Evolutionary conservation across 306 rosid genomes (phyloP).

Genomic region (Notholithocarpus densiflorus): DNA sequence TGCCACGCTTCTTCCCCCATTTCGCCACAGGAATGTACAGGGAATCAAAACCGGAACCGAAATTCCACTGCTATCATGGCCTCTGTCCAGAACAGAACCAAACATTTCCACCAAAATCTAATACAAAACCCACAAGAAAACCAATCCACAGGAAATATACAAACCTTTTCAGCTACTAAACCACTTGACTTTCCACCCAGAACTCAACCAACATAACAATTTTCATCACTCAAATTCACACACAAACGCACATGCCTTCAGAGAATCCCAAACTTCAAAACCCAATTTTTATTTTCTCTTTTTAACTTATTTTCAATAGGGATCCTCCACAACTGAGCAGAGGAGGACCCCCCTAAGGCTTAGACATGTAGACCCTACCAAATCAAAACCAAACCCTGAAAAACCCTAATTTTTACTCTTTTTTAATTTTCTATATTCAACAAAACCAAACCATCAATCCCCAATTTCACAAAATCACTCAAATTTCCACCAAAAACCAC

Average conservation of each 20-base stretch:
- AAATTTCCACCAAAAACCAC: slow-evolving; percentile 26
- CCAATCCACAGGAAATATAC: background rate
- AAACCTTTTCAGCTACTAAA: slow-evolving; percentile 12
- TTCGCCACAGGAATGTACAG: slow-evolving; percentile 63
- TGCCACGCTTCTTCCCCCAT: slow-evolving; percentile 73
- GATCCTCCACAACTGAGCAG: slow-evolving; percentile 67
- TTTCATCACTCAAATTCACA: too few species aligned
- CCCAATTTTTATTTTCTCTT: background rate
- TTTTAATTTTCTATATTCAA: too few species aligned
- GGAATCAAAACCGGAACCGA: slow-evolving; percentile 56
- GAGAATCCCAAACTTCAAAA: background rate
- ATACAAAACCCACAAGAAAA: background rate
- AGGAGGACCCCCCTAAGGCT: slow-evolving; percentile 74
- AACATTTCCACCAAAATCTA: slow-evolving; percentile 53
- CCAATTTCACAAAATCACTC: slow-evolving; percentile 17
- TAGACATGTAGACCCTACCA: slow-evolving; percentile 48
- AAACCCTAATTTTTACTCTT: background rate
- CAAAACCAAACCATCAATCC: background rate
- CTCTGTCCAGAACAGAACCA: slow-evolving; percentile 46
- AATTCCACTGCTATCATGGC: slow-evolving; percentile 41
- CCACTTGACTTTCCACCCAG: slow-evolving; percentile 9
- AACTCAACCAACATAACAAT: slow-evolving; percentile 4
- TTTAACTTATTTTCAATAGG: slow-evolving; percentile 33
- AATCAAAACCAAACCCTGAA: slow-evolving; percentile 22
- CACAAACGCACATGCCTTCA: slow-evolving; percentile 1